Evolutionary conservation across 768 basidiomycete genomes (phyloP).

Genomic region (Rhizopogon vinicolor): DNA sequence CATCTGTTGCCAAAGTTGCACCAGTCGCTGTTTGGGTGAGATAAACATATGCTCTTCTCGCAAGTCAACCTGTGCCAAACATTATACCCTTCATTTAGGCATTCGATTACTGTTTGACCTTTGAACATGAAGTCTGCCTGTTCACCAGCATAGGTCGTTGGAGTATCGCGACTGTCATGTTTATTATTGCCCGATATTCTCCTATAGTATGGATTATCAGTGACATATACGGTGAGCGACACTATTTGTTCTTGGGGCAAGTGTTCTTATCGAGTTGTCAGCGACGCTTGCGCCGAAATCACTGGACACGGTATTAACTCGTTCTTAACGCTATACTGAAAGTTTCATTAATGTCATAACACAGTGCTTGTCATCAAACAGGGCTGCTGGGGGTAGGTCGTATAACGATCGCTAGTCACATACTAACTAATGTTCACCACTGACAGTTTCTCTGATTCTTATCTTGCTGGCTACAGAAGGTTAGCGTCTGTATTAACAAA

Average conservation of each 20-base stretch:
- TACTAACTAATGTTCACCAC: not conserved
- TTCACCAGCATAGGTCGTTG: not conserved
- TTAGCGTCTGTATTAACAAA: not conserved
- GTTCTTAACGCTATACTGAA: not conserved
- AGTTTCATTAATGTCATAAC: not conserved
- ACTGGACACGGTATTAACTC: not conserved
- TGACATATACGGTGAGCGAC: slow-evolving; percentile 3
- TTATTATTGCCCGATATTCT: slow-evolving; percentile 5
- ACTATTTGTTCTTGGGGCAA: not conserved
- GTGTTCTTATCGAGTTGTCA: not conserved
- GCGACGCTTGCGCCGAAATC: not conserved
- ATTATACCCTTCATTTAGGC: not conserved
- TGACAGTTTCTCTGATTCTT: slow-evolving; percentile 1
- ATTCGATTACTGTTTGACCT: slow-evolving; percentile 4
- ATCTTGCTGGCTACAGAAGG: slow-evolving; percentile 3
- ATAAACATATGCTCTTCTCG: not conserved
- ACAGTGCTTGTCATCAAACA: slow-evolving; percentile 1
- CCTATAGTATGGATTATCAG: not conserved
- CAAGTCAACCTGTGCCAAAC: not conserved
- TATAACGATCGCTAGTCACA: not conserved
- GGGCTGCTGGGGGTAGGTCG: slow-evolving; percentile 2
- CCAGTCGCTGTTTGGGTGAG: slow-evolving; percentile 2
- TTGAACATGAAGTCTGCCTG: slow-evolving; percentile 4
- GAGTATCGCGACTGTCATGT: slow-evolving; percentile 5
- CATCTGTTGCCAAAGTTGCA: not conserved